phyloP scores from a whole-genome alignment of 208 protist species.

The Baffinella frigidus region DNA sequence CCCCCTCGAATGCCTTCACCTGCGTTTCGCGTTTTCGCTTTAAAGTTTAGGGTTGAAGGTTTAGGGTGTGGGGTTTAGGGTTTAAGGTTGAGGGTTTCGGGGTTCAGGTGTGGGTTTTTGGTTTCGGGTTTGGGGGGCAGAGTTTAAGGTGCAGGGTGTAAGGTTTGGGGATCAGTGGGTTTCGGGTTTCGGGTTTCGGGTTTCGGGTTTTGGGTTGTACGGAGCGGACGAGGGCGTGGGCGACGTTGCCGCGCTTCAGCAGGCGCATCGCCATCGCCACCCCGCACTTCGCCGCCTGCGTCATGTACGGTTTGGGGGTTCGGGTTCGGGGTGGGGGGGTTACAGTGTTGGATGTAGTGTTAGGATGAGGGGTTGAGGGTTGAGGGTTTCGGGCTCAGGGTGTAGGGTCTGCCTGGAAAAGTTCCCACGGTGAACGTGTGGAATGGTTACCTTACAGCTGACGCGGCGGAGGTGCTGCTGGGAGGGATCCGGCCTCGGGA shows the following conservation, averaged over 20 bases:
- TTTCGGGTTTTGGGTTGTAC: background rate
- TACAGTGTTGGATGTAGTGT: no score
- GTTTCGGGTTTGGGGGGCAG: background rate
- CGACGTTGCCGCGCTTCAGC: background rate
- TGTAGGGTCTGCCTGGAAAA: no score
- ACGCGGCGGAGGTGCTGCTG: no score
- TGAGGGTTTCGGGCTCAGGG: no score
- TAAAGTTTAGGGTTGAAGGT: background rate
- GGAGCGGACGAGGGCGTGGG: background rate
- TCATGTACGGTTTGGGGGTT: background rate
- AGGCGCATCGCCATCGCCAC: background rate
- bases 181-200: background rate
- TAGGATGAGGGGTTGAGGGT: no score
- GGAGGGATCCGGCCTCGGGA: no score
- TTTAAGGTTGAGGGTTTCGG: background rate
- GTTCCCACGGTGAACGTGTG: no score
- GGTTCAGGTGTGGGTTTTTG: background rate
- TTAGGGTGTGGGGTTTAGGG: background rate
- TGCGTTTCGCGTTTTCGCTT: no score
- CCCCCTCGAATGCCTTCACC: no score
- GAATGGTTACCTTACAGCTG: no score
- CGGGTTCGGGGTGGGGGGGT: no score
- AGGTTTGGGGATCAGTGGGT: background rate
- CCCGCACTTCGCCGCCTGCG: conserved; percentile 5
- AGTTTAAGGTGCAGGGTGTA: background rate